Base-by-base conservation (phyloP, 305 asterid genomes). In the Rubia tinctorum region DNA sequence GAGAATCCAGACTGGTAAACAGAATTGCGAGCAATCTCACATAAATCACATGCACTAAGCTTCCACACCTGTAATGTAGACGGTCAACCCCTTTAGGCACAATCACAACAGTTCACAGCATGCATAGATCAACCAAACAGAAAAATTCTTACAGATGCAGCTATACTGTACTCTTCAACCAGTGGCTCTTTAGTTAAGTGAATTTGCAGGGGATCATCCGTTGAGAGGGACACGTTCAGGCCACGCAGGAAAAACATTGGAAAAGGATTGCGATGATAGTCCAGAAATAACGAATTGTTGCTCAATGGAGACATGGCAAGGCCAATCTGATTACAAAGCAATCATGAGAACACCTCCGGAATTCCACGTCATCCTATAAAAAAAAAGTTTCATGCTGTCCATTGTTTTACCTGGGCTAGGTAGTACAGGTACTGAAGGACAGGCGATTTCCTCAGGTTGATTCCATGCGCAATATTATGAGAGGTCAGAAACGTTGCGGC, bases 251-350 rank as follows among this genome's bases (percentile, higher is more conserved):
- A 95, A 78, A 95, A 95, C 87, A 86, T 82, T 30, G 99, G 98
- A 39, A 95, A 86, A 10, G 98, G 99, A 82, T 95, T 95, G 61
- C 99, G 98, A 72, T 92, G 99, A 85, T 95, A 95, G 87, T 95
- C 99, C 77, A 95, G 75, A 87, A 95, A 95, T 76, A 95, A 78
- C 15, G 99, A 95, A 86, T 95, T 95, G 91, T 95, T 95, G 95
- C 98, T 95, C 85, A 95, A 80, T 53, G 99, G 99, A 83, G 99
- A 95, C 99, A 95, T 95, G 17, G 98, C 99, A 79, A 95, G 83
- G 77, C 99, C 99, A 89, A 95, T 95, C 99, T 95, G 89, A 76
- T 70, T 22, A 82, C 71, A 72, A 73, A 72, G 44, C 68, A 59
- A 75, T 71, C 73, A 70, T 34, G 68, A 25, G 63, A 79, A 72